These are phyloP conservation scores for Saccharomycopsis hybrid DNA, from an alignment of 1,139 yeast species.

Conservation along the genomic window DNA sequence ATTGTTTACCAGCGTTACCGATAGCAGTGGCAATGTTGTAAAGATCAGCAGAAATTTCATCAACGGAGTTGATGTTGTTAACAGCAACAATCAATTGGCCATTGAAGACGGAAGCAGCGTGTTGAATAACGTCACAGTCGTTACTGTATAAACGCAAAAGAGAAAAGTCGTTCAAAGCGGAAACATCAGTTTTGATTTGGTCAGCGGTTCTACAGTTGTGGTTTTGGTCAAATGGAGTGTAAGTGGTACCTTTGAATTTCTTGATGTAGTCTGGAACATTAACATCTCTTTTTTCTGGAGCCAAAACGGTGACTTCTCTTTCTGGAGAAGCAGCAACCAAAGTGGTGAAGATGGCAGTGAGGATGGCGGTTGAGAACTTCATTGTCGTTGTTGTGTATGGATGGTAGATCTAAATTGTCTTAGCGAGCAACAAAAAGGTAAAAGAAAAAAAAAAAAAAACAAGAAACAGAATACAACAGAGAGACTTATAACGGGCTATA, in stretches of 20 bases:
- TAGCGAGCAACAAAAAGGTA: no score
- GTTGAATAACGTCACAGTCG: slow-evolving; percentile 72
- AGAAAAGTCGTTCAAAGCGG: slow-evolving; percentile 44
- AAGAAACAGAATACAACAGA: no score
- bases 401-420: no score
- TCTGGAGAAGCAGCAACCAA: slow-evolving; percentile 10
- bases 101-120: slow-evolving; percentile 53
- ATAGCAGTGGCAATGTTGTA: slow-evolving; percentile 49
- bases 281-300: slow-evolving; percentile 4
- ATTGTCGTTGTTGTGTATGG: slow-evolving; percentile 1
- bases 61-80: slow-evolving; percentile 48
- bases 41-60: slow-evolving; percentile 39
- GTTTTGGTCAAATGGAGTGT: slow-evolving; percentile 68
- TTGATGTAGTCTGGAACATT: slow-evolving; percentile 21
- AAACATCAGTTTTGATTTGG: slow-evolving; percentile 55
- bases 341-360: slow-evolving; percentile 5
- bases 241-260: slow-evolving; percentile 64
- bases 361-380: slow-evolving; percentile 12
- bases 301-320: slow-evolving; percentile 7
- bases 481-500: no score
- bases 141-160: slow-evolving; percentile 77
- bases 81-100: slow-evolving; percentile 71
- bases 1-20: slow-evolving; percentile 56
- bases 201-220: slow-evolving; percentile 64
- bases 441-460: no score